Evolutionary conservation across 805 yeast species (phyloP), one percentile per base, ranked within the genome.

Genomic region (Lachancea cidri): DNA sequence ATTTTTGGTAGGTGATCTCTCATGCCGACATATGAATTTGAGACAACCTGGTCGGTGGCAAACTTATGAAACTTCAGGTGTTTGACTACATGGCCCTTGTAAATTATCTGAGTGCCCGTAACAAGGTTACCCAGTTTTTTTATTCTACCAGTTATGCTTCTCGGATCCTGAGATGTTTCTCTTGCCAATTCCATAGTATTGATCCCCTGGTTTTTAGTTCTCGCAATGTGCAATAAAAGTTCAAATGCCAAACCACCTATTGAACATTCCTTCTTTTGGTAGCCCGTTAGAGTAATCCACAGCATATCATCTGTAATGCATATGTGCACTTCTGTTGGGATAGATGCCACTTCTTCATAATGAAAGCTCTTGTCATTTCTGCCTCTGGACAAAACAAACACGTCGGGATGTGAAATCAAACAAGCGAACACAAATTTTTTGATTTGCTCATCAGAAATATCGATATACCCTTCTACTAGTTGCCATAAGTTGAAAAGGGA

Each of bases 71-170:
- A 77, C 22, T 73, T 70, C 45, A 79, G 66, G 29, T 74, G 66
- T 44, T 74, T 74, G 5, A 86, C 76, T 33, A 73, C 75, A 42
- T 73, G 76, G 2, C 77, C 74, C 27, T 72, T 62, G 24, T 63
- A 62, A 18, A 69, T 45, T 17, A 71, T 49, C 35, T 60, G 67
- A 1, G 49, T 47, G 38, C 71, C 76, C 17, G 62, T 62, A 4
- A 81, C 71, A 14, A 79, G 60, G 16, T 75, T 76, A 29, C 68
- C 76, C 15, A 83, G 62, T 33, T 71, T 70, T 50, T 74, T 77
- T 39, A 82, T 65, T 49, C 93, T 68, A 1, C 77, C 68, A 0
- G 88, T 79, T 31, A 82, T 66, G 43, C 88, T 81, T 47, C 91
- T 70, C 14, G 81, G 75, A 52, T 83, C 93, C 59, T 83, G 93